Base-by-base conservation (phyloP, 1,139 yeast species). In the Candida tropicalis region DNA sequence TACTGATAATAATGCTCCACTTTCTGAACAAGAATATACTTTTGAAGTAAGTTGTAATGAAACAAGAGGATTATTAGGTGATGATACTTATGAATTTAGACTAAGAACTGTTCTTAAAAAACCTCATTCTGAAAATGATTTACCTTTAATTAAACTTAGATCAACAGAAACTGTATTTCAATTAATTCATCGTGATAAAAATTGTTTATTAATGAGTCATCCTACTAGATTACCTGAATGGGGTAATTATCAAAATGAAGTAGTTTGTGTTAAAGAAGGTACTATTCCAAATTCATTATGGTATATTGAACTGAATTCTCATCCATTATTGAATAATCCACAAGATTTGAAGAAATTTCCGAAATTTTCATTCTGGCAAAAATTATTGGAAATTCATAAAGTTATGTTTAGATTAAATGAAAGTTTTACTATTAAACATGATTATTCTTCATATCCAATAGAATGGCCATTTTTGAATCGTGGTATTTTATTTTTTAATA, bases 21-120 rank as follows among this genome's bases (percentile, higher is more conserved):
- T 87, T 22, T 78, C 90, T 2, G 95, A 87, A 52, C 87, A 84
- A 56, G 96, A 88, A 33, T 87, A 87, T 57, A 82, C 88, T 52
- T 76, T 70, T 49, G 93, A 87, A 60, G 91, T 87, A 0, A 75
- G 86, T 25, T 79, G 87, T 50, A 67, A 80, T 37, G 88, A 87
- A 6, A 77, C 78, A 48, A 53, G 68, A 4, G 68, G 72, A 1
- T 55, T 57, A 40, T 68, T 71, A 44, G 84, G 81, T 2, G 79
- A 80, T 46, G 58, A 67, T 5, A 75, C 75, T 50, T 81, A 81
- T 56, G 75, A 74, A 39, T 83, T 84, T 67, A 72, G 66, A 46
- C 55, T 82, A 10, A 59, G 69, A 43, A 68, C 75, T 5, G 50
- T 69, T 12, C 40, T 42, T 17, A 63, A 57, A 41, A 60, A 62